Evolutionary conservation across 805 yeast genomes (phyloP), one percentile per base, ranked within the genome.

Genomic region (Myxozyma vanderwaltii): DNA sequence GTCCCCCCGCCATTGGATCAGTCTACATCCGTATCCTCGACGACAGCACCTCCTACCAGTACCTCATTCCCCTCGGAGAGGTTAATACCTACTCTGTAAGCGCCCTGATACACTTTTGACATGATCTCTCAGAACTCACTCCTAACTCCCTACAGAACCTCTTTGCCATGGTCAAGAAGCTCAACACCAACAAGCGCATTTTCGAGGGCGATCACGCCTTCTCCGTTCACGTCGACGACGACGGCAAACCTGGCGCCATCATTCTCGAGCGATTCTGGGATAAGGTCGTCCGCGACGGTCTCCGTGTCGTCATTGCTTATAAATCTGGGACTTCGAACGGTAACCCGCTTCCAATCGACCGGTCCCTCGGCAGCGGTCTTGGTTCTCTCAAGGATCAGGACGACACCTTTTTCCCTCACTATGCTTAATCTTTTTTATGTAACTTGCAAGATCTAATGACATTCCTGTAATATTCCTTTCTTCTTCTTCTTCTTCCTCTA

Each of bases 181-280:
- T 63, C 43, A 61, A 63, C 55, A 63, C 66, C 26, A 54, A 46
- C 46, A 50, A 49, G 52, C 36, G 39, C 33, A 58, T 57, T 51
- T 46, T 24, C 33, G 64, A 58, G 19, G 65, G 67, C 47, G 66
- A 56, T 15, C 47, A 54, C 33, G 62, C 63, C 29, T 62, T 63
- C 54, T 31, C 59, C 27, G 60, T 63, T 45, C 59, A 62, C 49
- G 66, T 61, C 49, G 67, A 63, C 51, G 63, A 58, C 35, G 61
- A 54, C 49, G 66, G 66, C 48, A 23, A 21, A 5, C 58, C 63
- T 0, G 67, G 67, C 17, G 61, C 67, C 2, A 35, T 62, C 61
- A 62, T 63, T 41, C 61, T 63, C 47, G 64, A 63, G 53, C 56
- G 64, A 12, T 63, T 58, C 59, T 63, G 67, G 67, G 64, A 62